A percentile compares a stretch with the other conserved stretches of the same genome.
phyloP scores from a whole-genome alignment of 371 early-diverging fungal species.

The Mortierella sp. region DNA sequence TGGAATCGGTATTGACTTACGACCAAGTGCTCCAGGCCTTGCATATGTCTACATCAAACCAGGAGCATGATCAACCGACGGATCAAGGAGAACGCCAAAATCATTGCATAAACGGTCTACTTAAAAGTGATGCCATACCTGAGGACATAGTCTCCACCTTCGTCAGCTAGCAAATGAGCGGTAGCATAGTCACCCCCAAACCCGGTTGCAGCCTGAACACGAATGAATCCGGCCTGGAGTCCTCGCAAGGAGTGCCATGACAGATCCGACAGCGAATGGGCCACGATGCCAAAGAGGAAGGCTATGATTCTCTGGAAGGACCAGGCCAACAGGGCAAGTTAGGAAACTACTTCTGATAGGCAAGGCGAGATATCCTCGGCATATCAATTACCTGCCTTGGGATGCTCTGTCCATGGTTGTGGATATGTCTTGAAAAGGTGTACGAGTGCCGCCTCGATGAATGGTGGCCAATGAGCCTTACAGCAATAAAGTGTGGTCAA shows the following conservation, averaged over 20 bases:
- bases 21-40: not conserved
- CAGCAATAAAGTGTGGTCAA: not conserved
- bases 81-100: too few relatives aligned
- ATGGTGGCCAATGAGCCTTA: slow-evolving; percentile 88
- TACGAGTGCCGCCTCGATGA: slow-evolving; percentile 70
- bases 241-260: slow-evolving; percentile 85
- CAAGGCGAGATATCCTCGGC: too few relatives aligned
- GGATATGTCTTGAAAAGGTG: slow-evolving; percentile 67
- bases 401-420: slow-evolving; percentile 54
- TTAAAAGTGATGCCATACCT: slow-evolving; percentile 56
- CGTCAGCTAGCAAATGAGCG: slow-evolving; percentile 79
- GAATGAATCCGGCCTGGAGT: slow-evolving; percentile 75
- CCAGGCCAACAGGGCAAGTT: too few relatives aligned
- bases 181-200: slow-evolving; percentile 64
- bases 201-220: slow-evolving; percentile 69
- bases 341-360: too few relatives aligned
- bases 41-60: slow-evolving; percentile 9
- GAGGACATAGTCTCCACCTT: slow-evolving; percentile 82
- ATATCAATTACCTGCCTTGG: too few relatives aligned
- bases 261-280: slow-evolving; percentile 85
- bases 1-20: slow-evolving; percentile 45
- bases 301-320: slow-evolving; percentile 71
- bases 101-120: too few relatives aligned
- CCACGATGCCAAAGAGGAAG: slow-evolving; percentile 83
- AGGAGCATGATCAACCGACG: too few relatives aligned